Conservation (phyloP, 192 early-diverging fungal species). For the Fimicolochytrium jonesii region DNA sequence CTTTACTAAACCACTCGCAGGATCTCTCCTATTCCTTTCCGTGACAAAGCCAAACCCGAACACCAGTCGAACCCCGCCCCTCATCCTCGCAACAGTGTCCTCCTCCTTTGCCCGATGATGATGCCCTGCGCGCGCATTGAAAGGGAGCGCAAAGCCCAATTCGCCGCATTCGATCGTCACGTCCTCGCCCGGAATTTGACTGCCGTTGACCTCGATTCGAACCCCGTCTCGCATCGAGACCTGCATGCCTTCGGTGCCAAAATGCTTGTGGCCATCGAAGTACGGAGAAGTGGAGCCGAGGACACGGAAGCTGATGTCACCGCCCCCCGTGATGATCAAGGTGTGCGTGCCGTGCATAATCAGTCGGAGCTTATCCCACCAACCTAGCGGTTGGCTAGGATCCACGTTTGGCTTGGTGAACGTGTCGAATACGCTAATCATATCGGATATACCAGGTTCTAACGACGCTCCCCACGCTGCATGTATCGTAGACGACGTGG, state of each 20-base stretch:
- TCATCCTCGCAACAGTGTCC: conserved; percentile 29
- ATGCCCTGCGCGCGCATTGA: neutral
- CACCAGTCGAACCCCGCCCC: conserved; percentile 40
- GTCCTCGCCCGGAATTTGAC: conserved; percentile 20
- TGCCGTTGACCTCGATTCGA: conserved; percentile 20
- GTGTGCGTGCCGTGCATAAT: conserved; percentile 45
- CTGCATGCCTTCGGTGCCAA: conserved; percentile 46
- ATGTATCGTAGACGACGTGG: conserved; percentile 5
- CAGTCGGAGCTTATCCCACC: conserved; percentile 56
- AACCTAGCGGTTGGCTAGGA: conserved; percentile 46
- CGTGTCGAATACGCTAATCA: conserved; percentile 43
- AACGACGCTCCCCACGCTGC: conserved; percentile 33
- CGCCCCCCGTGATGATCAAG: conserved; percentile 36
- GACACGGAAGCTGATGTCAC: conserved; percentile 36
- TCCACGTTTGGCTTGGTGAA: conserved; percentile 49
- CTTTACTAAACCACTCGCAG: neutral
- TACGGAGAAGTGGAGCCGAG: conserved; percentile 44
- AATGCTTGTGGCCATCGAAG: conserved; percentile 38
- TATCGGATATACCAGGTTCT: conserved; percentile 43
- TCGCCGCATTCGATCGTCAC: conserved; percentile 43
- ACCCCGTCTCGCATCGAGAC: conserved; percentile 36
- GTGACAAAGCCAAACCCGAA: conserved; percentile 38
- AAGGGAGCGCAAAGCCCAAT: conserved; percentile 28
- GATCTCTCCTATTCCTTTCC: neutral
- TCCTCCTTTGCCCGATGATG: conserved; percentile 7